Evolutionary conservation across 2,329 filamentous ascomycete species (phyloP).

Genomic region (Colletotrichum lindemuthianum): DNA sequence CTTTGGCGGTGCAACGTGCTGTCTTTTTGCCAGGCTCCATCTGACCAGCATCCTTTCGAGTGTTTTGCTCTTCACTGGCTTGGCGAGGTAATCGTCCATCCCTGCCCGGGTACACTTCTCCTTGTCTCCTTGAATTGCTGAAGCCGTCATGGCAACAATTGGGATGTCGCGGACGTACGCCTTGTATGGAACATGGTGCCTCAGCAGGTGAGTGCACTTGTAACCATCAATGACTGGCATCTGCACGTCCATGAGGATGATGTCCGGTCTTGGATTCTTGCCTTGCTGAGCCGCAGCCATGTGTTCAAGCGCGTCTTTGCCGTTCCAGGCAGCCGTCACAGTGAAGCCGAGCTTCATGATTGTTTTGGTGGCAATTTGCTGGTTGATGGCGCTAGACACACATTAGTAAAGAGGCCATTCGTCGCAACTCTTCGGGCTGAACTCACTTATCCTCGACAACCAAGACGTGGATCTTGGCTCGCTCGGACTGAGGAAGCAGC

Average conservation of each 20-base stretch:
- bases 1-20: constrained; percentile 36
- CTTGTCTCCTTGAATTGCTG: constrained; percentile 78
- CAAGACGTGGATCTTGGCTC: constrained; percentile 73
- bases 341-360: constrained; percentile 79
- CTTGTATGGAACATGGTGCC: constrained; percentile 74
- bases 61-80: constrained; percentile 75
- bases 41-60: constrained; percentile 78
- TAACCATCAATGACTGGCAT: constrained; percentile 84
- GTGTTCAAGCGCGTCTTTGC: constrained; percentile 81
- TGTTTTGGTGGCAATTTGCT: constrained; percentile 80
- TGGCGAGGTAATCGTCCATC: constrained; percentile 82
- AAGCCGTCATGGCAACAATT: constrained; percentile 85
- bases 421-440: neutral
- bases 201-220: constrained; percentile 77
- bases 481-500: constrained; percentile 62
- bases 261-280: constrained; percentile 69
- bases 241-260: constrained; percentile 83
- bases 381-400: constrained; percentile 68
- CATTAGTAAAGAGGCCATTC: constrained; percentile 25
- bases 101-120: constrained; percentile 79
- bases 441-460: constrained; percentile 84
- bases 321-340: constrained; percentile 79
- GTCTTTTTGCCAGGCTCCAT: constrained; percentile 62
- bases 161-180: constrained; percentile 69
- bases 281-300: constrained; percentile 64